Evolutionary conservation across 2,329 filamentous ascomycete genomes (phyloP).

Genomic region (Verticillium tricorpus): DNA sequence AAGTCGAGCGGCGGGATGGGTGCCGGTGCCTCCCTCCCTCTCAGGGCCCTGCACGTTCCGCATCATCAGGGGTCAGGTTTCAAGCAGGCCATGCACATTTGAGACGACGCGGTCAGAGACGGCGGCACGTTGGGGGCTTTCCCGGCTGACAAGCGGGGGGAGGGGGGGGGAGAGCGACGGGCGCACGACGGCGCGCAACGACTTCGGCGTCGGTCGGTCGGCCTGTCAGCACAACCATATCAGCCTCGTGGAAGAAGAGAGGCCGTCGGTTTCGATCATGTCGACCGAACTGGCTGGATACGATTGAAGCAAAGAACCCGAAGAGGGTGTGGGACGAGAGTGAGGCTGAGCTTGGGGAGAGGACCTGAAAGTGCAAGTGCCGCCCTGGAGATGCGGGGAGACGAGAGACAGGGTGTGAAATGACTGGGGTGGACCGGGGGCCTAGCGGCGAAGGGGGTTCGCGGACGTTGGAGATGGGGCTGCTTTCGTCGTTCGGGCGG

Average conservation of each 20-base stretch:
- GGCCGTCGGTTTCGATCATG: neutral
- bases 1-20: neutral
- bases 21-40: neutral
- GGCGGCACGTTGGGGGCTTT: neutral
- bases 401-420: neutral
- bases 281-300: neutral
- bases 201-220: neutral
- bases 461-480: neutral
- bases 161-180: neutral
- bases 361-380: neutral
- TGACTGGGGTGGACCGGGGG: too few species aligned
- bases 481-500: neutral
- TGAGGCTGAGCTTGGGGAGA: neutral
- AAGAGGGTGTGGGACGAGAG: neutral
- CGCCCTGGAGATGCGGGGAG: neutral
- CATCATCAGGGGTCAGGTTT: neutral
- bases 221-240: neutral
- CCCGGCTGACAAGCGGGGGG: neutral
- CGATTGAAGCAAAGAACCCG: neutral
- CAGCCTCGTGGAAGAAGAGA: neutral
- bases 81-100: neutral
- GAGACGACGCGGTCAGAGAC: neutral
- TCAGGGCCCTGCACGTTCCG: neutral
- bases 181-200: neutral
- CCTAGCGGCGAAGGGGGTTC: neutral